Percentiles rank a stretch among this genome's conserved stretches.
Evolutionary conservation across 176 grass and related monocot species (phyloP).

Genomic region (Cenchrus americanus): DNA sequence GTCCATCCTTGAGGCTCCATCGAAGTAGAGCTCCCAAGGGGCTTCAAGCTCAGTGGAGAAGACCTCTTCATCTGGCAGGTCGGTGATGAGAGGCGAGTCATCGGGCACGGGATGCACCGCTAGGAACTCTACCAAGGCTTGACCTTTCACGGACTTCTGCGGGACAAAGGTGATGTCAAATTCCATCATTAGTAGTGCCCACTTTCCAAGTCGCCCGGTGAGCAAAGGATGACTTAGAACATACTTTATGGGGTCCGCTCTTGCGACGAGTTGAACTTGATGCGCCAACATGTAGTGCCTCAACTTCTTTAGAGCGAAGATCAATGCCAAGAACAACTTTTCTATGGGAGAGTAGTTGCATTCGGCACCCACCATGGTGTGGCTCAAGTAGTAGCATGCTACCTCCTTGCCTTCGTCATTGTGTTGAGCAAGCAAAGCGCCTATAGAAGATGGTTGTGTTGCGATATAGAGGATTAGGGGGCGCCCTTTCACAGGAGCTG

Average conservation of each 20-base stretch:
- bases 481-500: neutral
- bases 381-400: neutral
- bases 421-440: neutral
- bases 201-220: neutral
- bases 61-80: neutral
- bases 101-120: no score
- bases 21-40: slow-evolving; percentile 2
- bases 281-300: neutral
- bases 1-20: neutral
- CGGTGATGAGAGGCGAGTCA: neutral
- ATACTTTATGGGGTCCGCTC: neutral
- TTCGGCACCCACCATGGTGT: neutral
- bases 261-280: neutral
- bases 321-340: neutral
- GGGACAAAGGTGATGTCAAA: slow-evolving; percentile 6
- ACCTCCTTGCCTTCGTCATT: neutral
- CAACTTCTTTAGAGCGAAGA: neutral
- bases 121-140: no score
- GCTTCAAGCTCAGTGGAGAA: neutral
- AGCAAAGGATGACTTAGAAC: neutral
- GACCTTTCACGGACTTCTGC: neutral
- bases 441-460: neutral
- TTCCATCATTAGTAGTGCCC: neutral
- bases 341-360: neutral
- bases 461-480: neutral